Evolutionary conservation across 257 asterid genomes (phyloP).

Genomic region (Misopates orontium): DNA sequence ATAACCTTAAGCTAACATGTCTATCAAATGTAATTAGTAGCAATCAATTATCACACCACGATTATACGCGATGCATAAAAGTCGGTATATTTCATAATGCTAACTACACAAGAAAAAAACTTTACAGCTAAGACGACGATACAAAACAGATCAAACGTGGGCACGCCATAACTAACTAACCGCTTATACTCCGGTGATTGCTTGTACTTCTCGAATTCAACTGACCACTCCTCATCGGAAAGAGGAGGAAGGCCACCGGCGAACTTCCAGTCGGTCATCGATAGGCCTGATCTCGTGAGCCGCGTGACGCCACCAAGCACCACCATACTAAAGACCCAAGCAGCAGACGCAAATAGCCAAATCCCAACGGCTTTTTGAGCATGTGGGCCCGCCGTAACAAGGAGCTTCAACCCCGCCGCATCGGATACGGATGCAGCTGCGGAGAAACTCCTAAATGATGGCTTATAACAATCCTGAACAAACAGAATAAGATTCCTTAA

Average conservation of each 20-base stretch:
- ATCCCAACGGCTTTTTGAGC: conserved; percentile 85
- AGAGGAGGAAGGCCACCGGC: conserved; percentile 91
- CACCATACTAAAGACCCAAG: conserved; percentile 98
- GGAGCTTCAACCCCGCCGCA: conserved; percentile 56
- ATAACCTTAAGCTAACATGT: neutral
- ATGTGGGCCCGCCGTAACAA: conserved; percentile 81
- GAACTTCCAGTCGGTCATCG: conserved; percentile 99
- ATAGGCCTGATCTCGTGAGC: conserved; percentile 89
- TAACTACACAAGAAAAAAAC: neutral
- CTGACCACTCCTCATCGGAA: conserved; percentile 76
- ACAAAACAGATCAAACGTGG: conserved; percentile 11
- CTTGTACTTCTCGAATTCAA: conserved; percentile 89
- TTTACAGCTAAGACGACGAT: neutral
- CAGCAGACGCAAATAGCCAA: conserved; percentile 92
- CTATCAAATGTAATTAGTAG: conserved; percentile 1
- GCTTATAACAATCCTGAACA: conserved; percentile 48
- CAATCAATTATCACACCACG: neutral
- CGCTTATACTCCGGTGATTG: conserved; percentile 87
- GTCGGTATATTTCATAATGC: neutral
- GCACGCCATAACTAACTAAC: conserved; percentile 48
- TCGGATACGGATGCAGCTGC: conserved; percentile 47
- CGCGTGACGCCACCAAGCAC: conserved; percentile 94
- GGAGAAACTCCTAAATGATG: conserved; percentile 51
- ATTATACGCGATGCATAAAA: too few relatives aligned
- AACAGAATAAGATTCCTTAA: neutral